Conservation (phyloP, 139 green algal genomes). For the Deuterostichococcus epilithicus region DNA sequence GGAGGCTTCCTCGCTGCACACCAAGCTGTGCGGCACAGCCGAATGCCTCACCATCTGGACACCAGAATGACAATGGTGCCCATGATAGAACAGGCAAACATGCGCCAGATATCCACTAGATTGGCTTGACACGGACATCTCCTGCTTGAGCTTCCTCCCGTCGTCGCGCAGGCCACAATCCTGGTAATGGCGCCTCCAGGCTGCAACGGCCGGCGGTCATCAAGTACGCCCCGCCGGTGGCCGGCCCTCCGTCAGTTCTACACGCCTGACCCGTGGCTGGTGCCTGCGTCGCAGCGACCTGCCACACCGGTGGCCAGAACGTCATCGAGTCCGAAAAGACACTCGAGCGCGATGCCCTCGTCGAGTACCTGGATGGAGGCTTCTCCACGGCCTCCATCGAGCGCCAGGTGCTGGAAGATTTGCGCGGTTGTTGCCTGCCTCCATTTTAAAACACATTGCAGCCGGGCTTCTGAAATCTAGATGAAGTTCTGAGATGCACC, state of each 20-base stretch:
- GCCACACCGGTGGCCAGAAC: conserved; percentile 68
- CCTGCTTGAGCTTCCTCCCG: no score
- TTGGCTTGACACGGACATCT: neutral
- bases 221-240: neutral
- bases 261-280: neutral
- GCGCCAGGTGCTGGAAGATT: conserved; percentile 45
- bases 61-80: no score
- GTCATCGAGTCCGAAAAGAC: conserved; percentile 53
- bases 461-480: no score
- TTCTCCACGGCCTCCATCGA: conserved; percentile 55
- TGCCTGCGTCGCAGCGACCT: no score
- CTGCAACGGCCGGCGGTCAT: neutral
- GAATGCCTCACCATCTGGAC: no score
- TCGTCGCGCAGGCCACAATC: neutral
- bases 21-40: no score
- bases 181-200: neutral
- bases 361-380: conserved; percentile 59
- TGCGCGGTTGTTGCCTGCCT: neutral
- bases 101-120: no score
- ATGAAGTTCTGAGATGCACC: no score
- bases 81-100: no score
- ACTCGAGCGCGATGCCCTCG: conserved; percentile 52
- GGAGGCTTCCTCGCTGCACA: no score
- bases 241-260: neutral
- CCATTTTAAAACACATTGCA: neutral